Conservation (phyloP, 2,329 filamentous ascomycete genomes). For the Verticillium dahliae region DNA sequence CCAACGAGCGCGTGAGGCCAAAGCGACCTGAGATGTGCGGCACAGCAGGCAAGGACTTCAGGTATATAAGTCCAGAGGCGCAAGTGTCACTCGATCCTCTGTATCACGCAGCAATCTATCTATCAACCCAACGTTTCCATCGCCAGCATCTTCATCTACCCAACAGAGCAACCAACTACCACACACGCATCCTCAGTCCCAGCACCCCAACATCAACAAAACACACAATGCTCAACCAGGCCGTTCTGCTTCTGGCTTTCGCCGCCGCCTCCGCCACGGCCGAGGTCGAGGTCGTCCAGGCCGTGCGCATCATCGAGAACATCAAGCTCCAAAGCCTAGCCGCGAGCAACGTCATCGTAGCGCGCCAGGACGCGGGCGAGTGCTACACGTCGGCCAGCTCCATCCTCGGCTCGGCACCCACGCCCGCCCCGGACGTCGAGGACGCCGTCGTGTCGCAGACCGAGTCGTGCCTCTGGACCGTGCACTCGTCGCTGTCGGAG, state of each 20-base stretch:
- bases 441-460: too few relatives aligned
- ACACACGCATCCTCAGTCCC: too few relatives aligned
- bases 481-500: background rate
- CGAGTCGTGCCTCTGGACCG: background rate
- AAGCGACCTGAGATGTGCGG: too few relatives aligned
- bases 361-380: background rate
- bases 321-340: background rate
- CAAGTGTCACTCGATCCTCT: too few relatives aligned
- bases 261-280: background rate
- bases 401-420: background rate
- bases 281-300: background rate
- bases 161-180: background rate
- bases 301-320: background rate
- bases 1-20: too few relatives aligned
- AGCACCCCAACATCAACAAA: background rate
- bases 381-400: background rate
- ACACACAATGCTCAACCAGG: background rate
- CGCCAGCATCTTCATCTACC: background rate
- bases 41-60: too few relatives aligned
- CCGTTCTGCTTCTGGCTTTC: background rate
- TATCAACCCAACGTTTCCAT: background rate
- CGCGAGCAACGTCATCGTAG: background rate
- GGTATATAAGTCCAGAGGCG: too few relatives aligned
- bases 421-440: background rate
- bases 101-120: background rate